Conservation (phyloP, 2,329 filamentous ascomycete genomes). For the Atkinsonella texensis region DNA sequence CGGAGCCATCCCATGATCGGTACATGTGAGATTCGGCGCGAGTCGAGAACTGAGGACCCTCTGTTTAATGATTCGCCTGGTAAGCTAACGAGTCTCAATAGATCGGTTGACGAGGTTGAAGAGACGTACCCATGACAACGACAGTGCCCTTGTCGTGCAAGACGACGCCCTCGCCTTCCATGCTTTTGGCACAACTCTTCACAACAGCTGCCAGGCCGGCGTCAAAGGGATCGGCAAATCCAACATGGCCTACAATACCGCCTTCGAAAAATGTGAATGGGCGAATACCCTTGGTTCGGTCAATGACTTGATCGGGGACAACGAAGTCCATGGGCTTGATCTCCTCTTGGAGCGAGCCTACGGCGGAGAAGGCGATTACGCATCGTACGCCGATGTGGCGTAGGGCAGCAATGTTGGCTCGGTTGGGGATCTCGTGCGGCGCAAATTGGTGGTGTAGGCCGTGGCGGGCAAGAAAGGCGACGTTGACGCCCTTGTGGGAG, state of each 20-base stretch:
- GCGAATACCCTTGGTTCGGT: slow-evolving; percentile 88
- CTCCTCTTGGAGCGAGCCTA: slow-evolving; percentile 82
- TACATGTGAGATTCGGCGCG: slow-evolving; percentile 94
- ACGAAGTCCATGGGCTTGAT: slow-evolving; percentile 96
- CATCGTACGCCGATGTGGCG: slow-evolving; percentile 79
- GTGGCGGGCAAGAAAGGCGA: slow-evolving; percentile 92
- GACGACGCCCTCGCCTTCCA: slow-evolving; percentile 74
- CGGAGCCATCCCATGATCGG: slow-evolving; percentile 80
- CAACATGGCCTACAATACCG: slow-evolving; percentile 85
- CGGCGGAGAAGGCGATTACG: slow-evolving; percentile 89
- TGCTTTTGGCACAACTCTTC: slow-evolving; percentile 56
- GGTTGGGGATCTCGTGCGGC: slow-evolving; percentile 87
- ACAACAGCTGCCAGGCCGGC: slow-evolving; percentile 63
- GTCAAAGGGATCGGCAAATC: slow-evolving; percentile 95
- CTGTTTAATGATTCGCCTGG: slow-evolving; percentile 27
- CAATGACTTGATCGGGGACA: slow-evolving; percentile 90
- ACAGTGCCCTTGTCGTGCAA: slow-evolving; percentile 77
- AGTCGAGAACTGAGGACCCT: slow-evolving; percentile 97
- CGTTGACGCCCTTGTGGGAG: slow-evolving; percentile 66
- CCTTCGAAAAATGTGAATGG: slow-evolving; percentile 94
- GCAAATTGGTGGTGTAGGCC: slow-evolving; percentile 79
- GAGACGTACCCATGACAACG: slow-evolving; percentile 72
- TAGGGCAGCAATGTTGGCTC: slow-evolving; percentile 97
- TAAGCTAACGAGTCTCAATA: neutral
- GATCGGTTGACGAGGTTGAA: neutral